Percentiles rank a stretch among this genome's conserved stretches.
phyloP scores from a whole-genome alignment of 1,284 basidiomycete genomes.

The Kwoniella shivajii region DNA sequence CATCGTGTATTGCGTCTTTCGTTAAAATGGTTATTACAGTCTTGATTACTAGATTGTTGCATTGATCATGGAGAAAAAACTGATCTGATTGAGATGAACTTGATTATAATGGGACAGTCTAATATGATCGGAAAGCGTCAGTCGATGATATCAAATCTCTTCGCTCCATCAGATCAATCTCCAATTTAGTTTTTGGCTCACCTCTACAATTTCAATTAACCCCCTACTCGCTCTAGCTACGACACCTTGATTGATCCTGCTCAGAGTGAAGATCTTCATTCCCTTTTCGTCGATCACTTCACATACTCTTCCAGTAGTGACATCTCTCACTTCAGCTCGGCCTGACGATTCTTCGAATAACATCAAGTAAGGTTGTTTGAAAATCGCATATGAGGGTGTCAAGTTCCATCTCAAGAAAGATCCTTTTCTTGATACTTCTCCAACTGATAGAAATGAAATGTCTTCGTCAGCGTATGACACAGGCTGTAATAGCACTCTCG shows the following conservation, averaged over 20 bases:
- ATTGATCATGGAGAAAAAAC: too few relatives aligned
- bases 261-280: slow-evolving; percentile 22
- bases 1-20: too few relatives aligned
- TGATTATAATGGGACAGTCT: background rate
- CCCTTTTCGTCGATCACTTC: slow-evolving; percentile 39
- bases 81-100: too few relatives aligned
- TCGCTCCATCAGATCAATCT: too few relatives aligned
- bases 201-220: slow-evolving; percentile 39
- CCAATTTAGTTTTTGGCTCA: slow-evolving; percentile 16
- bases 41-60: too few relatives aligned
- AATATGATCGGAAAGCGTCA: background rate
- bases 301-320: slow-evolving; percentile 32
- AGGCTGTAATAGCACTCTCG: background rate
- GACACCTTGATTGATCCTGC: slow-evolving; percentile 24
- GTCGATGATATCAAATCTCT: background rate
- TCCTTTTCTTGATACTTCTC: slow-evolving; percentile 33
- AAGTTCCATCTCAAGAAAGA: slow-evolving; percentile 41
- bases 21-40: too few relatives aligned
- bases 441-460: slow-evolving; percentile 23
- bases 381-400: slow-evolving; percentile 31
- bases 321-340: slow-evolving; percentile 35
- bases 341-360: slow-evolving; percentile 36
- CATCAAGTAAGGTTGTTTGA: slow-evolving; percentile 32
- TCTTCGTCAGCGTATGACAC: background rate
- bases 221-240: slow-evolving; percentile 25